Conservation (phyloP, 1,284 basidiomycete species). For the Dichomitus squalens region DNA sequence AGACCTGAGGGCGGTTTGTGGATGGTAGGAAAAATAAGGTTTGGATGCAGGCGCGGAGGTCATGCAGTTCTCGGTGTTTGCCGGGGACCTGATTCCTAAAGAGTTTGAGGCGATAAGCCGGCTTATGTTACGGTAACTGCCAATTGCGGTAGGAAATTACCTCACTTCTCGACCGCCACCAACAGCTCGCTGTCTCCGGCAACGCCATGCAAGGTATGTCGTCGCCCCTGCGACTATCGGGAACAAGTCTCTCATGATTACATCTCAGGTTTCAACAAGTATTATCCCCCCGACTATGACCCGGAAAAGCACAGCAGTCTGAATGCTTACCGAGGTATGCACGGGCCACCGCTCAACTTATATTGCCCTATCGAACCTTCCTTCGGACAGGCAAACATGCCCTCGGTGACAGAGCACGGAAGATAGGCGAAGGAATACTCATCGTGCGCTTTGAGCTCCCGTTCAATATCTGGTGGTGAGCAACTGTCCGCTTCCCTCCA, state of each 20-base stretch:
- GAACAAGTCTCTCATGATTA: background rate
- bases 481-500: slow-evolving; percentile 11
- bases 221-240: too few species aligned
- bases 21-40: slow-evolving; percentile 38
- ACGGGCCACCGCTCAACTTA: background rate
- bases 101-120: background rate
- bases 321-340: slow-evolving; percentile 75
- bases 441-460: slow-evolving; percentile 94
- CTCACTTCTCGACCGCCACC: slow-evolving; percentile 7
- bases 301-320: slow-evolving; percentile 79
- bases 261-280: slow-evolving; percentile 77
- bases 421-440: slow-evolving; percentile 92
- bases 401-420: slow-evolving; percentile 87
- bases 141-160: slow-evolving; percentile 3
- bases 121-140: background rate
- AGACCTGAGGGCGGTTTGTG: slow-evolving; percentile 35
- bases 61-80: slow-evolving; percentile 16
- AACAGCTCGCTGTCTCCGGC: background rate
- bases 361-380: slow-evolving; percentile 17
- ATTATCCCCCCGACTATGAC: slow-evolving; percentile 94
- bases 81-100: background rate
- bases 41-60: slow-evolving; percentile 18
- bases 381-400: slow-evolving; percentile 83
- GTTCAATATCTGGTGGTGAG: slow-evolving; percentile 97
- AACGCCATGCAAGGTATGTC: slow-evolving; percentile 34